Evolutionary conservation across 192 early-diverging fungal genomes (phyloP), one percentile per base, ranked within the genome.

Genomic region (Backusella westeae): DNA sequence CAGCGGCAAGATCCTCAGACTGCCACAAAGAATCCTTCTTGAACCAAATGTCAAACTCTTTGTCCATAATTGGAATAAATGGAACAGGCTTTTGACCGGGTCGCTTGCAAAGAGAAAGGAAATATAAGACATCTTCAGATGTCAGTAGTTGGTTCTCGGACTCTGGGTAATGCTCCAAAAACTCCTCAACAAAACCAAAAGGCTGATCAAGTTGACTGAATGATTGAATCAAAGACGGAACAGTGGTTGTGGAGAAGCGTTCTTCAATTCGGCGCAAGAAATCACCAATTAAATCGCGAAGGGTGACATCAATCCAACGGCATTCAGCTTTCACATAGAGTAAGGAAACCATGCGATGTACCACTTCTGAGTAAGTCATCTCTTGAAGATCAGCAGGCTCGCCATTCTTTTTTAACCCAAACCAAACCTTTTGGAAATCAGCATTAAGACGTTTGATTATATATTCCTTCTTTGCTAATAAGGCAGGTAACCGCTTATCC

Each of bases 381-480:
- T 96, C 94, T 75, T 93, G 89, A 71, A 98, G 83, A 75, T 96
- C 95, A 35, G 87, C 91, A 46, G 91, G 83, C 1, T 78, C 81
- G 23, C 94, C 95, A 74, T 93, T 87, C 4, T 86, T 77, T 85
- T 96, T 97, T 73, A 84, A 83, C 34, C 95, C 96, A 81, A 98
- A 98, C 97, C 97, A 98, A 26, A 94, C 93, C 86, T 96, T 94
- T 85, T 96, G 94, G 85, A 90, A 96, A 82, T 98, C 95, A 44
- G 83, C 87, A 82, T 96, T 96, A 34, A 98, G 86, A 15, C 92
- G 89, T 65, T 89, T 80, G 75, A 97, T 93, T 21, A 98, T 93
- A 80, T 96, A 94, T 72, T 93, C 92, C 88, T 94, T 92, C 85
- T 93, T 94, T 67, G 91, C 89, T 56, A 90, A 67, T 67, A 99